These are phyloP conservation scores for Cercospora sp. DNA, from an alignment of 2,329 filamentous ascomycete genomes.

Conservation along the genomic window DNA sequence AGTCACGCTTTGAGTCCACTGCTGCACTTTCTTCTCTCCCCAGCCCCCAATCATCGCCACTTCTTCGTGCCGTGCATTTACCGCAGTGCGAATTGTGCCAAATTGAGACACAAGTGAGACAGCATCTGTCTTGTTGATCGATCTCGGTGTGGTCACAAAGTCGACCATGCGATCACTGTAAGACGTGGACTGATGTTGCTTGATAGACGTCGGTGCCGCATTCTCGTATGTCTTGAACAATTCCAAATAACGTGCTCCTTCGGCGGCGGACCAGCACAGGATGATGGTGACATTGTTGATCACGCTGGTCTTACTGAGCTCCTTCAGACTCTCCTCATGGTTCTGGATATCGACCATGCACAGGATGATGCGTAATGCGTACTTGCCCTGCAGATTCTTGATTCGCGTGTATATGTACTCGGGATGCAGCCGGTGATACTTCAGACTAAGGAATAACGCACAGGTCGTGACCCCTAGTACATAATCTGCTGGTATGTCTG, in stretches of 20 bases:
- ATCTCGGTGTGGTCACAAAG: conserved; percentile 85
- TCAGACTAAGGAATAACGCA: conserved; percentile 87
- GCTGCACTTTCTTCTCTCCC: conserved; percentile 91
- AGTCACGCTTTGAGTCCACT: conserved; percentile 77
- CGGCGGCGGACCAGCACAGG: conserved; percentile 89
- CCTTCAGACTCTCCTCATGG: conserved; percentile 84
- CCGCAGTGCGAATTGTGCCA: conserved; percentile 79
- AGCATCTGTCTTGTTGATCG: conserved; percentile 92
- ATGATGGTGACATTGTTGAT: conserved; percentile 92
- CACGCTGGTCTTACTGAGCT: conserved; percentile 87
- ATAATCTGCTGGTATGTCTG: conserved; percentile 94
- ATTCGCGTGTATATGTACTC: conserved; percentile 98
- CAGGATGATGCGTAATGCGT: conserved; percentile 80
- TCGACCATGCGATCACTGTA: conserved; percentile 88
- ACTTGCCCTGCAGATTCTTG: conserved; percentile 77
- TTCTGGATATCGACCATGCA: conserved; percentile 94
- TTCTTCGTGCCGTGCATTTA: conserved; percentile 86
- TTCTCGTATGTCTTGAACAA: conserved; percentile 94
- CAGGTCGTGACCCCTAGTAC: conserved; percentile 84
- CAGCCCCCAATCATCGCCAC: conserved; percentile 82
- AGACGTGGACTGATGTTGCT: conserved; percentile 76
- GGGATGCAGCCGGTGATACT: conserved; percentile 94
- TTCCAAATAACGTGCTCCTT: conserved; percentile 91
- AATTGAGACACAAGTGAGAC: conserved; percentile 88
- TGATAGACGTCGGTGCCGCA: conserved; percentile 77